These are phyloP conservation scores for Coemansia sp. DNA, from an alignment of 192 early-diverging fungal species.

Conservation along the genomic window DNA sequence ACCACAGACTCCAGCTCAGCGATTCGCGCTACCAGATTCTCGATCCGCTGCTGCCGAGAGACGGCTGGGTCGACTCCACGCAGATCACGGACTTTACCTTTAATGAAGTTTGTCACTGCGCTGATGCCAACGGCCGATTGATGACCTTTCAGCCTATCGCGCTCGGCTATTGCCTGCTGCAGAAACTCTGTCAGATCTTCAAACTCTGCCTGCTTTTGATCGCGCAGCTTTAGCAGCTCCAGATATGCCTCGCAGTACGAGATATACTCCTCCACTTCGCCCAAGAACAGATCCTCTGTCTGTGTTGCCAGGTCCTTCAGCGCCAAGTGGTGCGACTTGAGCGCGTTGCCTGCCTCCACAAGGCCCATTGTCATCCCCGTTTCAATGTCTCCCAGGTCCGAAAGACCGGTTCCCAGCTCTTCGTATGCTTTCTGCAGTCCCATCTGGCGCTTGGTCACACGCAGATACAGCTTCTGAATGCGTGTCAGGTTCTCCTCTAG, in stretches of 20 bases:
- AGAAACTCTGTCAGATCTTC: conserved; percentile 84
- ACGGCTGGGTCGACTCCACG: conserved; percentile 83
- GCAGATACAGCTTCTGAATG: conserved; percentile 81
- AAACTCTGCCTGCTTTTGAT: conserved; percentile 96
- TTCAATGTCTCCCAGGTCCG: conserved; percentile 79
- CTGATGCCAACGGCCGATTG: conserved; percentile 60
- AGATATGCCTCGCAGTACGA: conserved; percentile 52
- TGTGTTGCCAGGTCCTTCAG: conserved; percentile 67
- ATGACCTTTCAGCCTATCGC: conserved; percentile 67
- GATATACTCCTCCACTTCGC: conserved; percentile 82
- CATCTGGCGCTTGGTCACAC: conserved; percentile 72
- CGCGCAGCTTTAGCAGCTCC: conserved; percentile 76
- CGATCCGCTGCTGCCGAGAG: conserved; percentile 77
- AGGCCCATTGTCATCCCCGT: conserved; percentile 79
- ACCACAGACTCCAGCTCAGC: conserved; percentile 79
- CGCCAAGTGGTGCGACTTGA: conserved; percentile 66
- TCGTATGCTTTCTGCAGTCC: conserved; percentile 78
- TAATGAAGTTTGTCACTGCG: conserved; percentile 72
- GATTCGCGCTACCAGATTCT: conserved; percentile 70
- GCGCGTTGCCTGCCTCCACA: conserved; percentile 70
- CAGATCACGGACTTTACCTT: conserved; percentile 87
- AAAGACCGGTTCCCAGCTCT: conserved; percentile 76
- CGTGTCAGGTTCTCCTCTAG: conserved; percentile 82
- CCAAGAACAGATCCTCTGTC: conserved; percentile 63
- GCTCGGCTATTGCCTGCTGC: conserved; percentile 68